Base-by-base conservation (phyloP, 2,329 filamentous ascomycete species). In the Trichoderma harzianum region DNA sequence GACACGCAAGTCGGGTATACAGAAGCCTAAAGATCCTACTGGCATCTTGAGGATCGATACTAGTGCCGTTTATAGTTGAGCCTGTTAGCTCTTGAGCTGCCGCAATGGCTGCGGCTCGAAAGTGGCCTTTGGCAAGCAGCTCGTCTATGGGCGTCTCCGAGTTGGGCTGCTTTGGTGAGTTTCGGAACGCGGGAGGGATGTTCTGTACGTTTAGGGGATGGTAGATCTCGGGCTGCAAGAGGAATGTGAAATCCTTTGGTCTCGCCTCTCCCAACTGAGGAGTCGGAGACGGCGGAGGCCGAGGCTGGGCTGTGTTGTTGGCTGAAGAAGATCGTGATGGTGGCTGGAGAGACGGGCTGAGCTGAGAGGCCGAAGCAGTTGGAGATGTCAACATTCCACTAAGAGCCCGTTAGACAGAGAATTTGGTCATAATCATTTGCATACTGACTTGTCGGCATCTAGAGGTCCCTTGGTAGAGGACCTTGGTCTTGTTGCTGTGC, bases 161-260 rank as follows among this genome's bases (percentile, higher is more conserved):
- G 1, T 85, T 80, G 1, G 93, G 91, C 74, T 91, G 89, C 73
- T 90, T 86, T 24, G 89, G 81, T 0, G 93, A 88, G 74, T 88
- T 88, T 73, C 93, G 89, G 80, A 97, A 95, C 3, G 93, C 83
- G 0, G 84, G 77, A 0, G 90, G 89, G 14, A 90, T 81, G 73
- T 86, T 85, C 58, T 89, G 86, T 18, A 87, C 87, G 1, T 92
- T 90, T 28, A 98, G 85, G 2, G 92, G 90, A 78, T 97, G 95
- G 83, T 95, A 98, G 70, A 95, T 91, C 74, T 93, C 89, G 3
- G 93, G 91, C 24, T 91, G 89, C 12, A 96, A 88, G 60, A 98
- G 89, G 79, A 92, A 95, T 21, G 91, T 89, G 75, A 97, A 92
- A 83, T 97, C 92, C 77, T 93, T 92, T 60, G 78, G 75, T 3